Base-by-base conservation (phyloP, 805 yeast species). In the Hanseniaspora thailandica region DNA sequence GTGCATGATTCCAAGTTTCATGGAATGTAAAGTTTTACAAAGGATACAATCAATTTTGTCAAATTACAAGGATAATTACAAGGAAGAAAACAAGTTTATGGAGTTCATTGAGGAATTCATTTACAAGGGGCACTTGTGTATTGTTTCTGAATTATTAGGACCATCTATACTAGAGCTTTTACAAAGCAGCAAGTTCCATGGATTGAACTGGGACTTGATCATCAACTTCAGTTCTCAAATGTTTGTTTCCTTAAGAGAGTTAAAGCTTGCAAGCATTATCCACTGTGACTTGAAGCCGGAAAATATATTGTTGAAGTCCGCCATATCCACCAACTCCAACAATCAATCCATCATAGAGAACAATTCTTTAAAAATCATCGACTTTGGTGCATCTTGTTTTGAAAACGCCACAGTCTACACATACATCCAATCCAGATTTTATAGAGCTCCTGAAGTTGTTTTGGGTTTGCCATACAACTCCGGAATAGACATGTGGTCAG, bases 251-350 rank as follows among this genome's bases (percentile, higher is more conserved):
- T 69, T 93, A 60, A 75, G 84, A 39, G 83, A 85, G 25, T 74
- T 93, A 59, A 93, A 93, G 62, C 83, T 81, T 39, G 80, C 86
- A 45, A 84, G 85, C 58, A 74, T 93, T 61, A 88, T 93, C 41
- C 99, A 93, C 64, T 93, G 99, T 69, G 99, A 93, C 68, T 71
- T 93, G 63, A 93, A 93, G 65, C 99, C 99, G 0, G 99, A 93
- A 62, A 93, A 93, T 65, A 88, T 93, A 47, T 69, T 93, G 52
- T 70, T 93, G 31, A 78, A 84, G 50, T 78, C 82, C 47, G 81
- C 88, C 5, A 68, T 66, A 56, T 78, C 81, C 57, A 93, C 96
- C 0, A 86, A 81, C 43, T 19, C 47, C 8, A 39, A 33, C 26
- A 34, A 34, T 19, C 25, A 46, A 8, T 34, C 49, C 2, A 43